phyloP scores from a whole-genome alignment of 2,329 filamentous ascomycete genomes.

The Hypoxylon sp. region DNA sequence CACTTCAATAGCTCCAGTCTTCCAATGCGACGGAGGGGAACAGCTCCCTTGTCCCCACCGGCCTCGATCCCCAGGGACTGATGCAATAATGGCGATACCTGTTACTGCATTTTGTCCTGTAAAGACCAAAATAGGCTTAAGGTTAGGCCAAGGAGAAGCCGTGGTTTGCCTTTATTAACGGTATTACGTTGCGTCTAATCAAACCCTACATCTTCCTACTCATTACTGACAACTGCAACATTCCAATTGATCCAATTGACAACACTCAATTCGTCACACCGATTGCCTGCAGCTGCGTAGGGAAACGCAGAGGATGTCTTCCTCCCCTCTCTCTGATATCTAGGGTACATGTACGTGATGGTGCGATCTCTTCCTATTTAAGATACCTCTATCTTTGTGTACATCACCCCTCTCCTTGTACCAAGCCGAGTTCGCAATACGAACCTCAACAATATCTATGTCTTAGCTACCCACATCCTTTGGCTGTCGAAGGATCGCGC shows the following conservation, averaged over 20 bases:
- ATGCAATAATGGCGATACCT: constrained; percentile 44
- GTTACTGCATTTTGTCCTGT: constrained; percentile 35
- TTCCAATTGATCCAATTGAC: constrained; percentile 46
- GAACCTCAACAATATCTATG: constrained; percentile 20
- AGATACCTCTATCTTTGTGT: constrained; percentile 14
- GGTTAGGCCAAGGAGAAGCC: constrained; percentile 24
- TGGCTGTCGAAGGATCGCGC: constrained; percentile 22
- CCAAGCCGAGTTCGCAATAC: constrained; percentile 15
- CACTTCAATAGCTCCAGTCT: constrained; percentile 19
- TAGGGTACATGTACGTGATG: constrained; percentile 18
- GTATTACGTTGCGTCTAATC: constrained; percentile 16
- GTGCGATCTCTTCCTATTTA: constrained; percentile 14
- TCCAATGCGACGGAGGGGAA: constrained; percentile 30
- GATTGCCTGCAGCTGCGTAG: constrained; percentile 14
- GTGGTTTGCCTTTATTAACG: constrained; percentile 24
- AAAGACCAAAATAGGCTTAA: constrained; percentile 37
- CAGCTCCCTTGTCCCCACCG: constrained; percentile 34
- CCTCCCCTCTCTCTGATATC: constrained; percentile 36
- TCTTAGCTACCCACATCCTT: constrained; percentile 26
- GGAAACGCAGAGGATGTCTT: constrained; percentile 23
- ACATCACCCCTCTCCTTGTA: constrained; percentile 22
- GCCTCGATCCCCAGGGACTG: constrained; percentile 40
- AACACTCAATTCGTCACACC: constrained; percentile 19
- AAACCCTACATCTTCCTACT: constrained; percentile 16
- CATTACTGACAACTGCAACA: constrained; percentile 19